Evolutionary conservation across 192 early-diverging fungal genomes (phyloP), one percentile per base, ranked within the genome.

Genomic region (Coemansia sp.): DNA sequence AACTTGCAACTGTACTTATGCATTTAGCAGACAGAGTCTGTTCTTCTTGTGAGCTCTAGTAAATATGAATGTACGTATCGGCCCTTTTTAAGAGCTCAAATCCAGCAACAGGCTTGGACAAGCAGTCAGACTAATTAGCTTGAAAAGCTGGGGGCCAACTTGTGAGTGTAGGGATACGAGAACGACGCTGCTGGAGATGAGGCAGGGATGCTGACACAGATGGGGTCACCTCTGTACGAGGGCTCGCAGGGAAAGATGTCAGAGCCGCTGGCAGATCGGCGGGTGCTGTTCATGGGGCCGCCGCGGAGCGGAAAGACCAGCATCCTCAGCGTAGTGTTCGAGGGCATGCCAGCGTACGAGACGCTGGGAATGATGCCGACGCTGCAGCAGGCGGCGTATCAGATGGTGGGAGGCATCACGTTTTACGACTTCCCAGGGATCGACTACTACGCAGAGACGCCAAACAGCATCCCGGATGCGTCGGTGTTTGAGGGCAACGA

Each of bases 351-450:
- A 29, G 38, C 78, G 3, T 74, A 74, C 57, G 67, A 81, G 27
- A 69, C 68, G 5, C 41, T 81, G 38, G 58, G 59, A 33, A 59
- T 75, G 53, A 52, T 71, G 57, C 68, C 78, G 15, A 75, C 78
- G 20, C 61, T 57, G 57, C 60, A 67, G 64, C 62, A 65, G 20
- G 48, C 41, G 7, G 62, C 47, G 37, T 61, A 81, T 55, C 68
- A 62, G 40, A 59, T 81, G 72, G 20, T 65, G 29, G 55, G 67
- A 10, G 78, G 78, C 3, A 71, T 81, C 34, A 47, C 61, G 50
- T 84, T 97, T 6, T 95, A 91, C 89, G 95, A 98, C 65, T 94
- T 90, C 62, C 96, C 95, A 6, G 96, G 92, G 6, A 86, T 91
- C 44, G 84, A 92, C 71, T 90, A 95, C 73, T 89, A 87, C 61